These are phyloP conservation scores for Aspergillus bridgeri DNA, from an alignment of 495 filamentous ascomycete species.

Conservation along the genomic window DNA sequence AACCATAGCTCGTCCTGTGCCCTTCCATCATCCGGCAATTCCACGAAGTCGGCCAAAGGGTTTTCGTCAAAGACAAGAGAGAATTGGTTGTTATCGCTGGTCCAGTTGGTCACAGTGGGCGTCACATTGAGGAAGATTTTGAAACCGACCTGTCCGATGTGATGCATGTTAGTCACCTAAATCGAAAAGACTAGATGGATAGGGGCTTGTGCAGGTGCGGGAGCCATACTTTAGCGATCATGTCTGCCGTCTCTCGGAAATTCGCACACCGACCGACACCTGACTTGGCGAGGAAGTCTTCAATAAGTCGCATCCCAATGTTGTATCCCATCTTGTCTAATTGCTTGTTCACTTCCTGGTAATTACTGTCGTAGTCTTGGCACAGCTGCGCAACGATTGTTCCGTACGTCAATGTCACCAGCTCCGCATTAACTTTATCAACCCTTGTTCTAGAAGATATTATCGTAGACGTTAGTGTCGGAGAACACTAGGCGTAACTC, in stretches of 20 bases:
- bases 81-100: constrained; percentile 92
- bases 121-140: constrained; percentile 98
- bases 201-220: neutral
- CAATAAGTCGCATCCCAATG: constrained; percentile 92
- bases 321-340: constrained; percentile 99
- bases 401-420: constrained; percentile 96
- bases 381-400: constrained; percentile 96
- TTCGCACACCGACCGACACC: constrained; percentile 85
- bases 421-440: constrained; percentile 82
- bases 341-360: constrained; percentile 90
- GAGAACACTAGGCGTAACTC: neutral
- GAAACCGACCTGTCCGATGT: constrained; percentile 75
- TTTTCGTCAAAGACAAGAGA: constrained; percentile 96
- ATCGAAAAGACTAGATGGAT: neutral
- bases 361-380: constrained; percentile 91
- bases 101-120: constrained; percentile 94
- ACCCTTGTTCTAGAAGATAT: constrained; percentile 49
- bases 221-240: constrained; percentile 78
- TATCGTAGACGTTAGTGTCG: neutral
- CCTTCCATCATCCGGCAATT: constrained; percentile 91
- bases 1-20: constrained; percentile 98
- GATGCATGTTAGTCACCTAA: constrained; percentile 2
- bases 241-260: constrained; percentile 93
- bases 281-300: constrained; percentile 95
- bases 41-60: constrained; percentile 93